phyloP scores from a whole-genome alignment of 352 stramenopile species.

The Poterioochromonas sp. region DNA sequence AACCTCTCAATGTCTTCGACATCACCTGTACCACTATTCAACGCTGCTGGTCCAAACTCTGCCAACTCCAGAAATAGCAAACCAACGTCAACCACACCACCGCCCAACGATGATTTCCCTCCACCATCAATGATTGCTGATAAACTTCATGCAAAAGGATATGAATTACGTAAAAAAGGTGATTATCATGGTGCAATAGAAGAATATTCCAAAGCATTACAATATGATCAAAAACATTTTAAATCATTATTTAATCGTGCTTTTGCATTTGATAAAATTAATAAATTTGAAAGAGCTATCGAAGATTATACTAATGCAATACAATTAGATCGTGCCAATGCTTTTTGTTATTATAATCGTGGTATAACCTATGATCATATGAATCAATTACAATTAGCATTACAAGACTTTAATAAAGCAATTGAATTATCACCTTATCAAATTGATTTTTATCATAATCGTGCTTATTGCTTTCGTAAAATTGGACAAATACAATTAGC shows the following conservation, averaged over 20 bases:
- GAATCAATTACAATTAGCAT: slow-evolving; percentile 58
- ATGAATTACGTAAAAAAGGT: slow-evolving; percentile 61
- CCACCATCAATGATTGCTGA: slow-evolving; percentile 11
- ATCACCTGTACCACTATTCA: no score
- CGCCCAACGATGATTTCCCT: no score
- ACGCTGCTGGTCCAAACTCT: no score
- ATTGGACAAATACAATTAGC: not conserved
- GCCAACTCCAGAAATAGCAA: no score
- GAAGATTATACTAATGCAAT: slow-evolving; percentile 63
- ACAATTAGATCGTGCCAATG: slow-evolving; percentile 56
- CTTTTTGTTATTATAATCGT: slow-evolving; percentile 69
- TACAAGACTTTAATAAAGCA: slow-evolving; percentile 52
- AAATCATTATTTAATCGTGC: slow-evolving; percentile 75
- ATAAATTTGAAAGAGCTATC: slow-evolving; percentile 53
- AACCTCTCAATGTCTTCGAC: no score
- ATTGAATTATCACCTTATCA: slow-evolving; percentile 36
- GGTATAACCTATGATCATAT: slow-evolving; percentile 64
- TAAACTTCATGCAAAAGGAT: slow-evolving; percentile 61
- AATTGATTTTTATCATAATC: slow-evolving; percentile 27
- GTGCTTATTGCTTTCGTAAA: slow-evolving; percentile 10
- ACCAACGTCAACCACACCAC: no score
- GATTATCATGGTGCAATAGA: slow-evolving; percentile 63
- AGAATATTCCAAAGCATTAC: slow-evolving; percentile 65
- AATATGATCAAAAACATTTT: slow-evolving; percentile 64
- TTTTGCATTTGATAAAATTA: slow-evolving; percentile 72